Conservation (phyloP, 176 grass and related monocot species). For the Triticum dicoccoides region DNA sequence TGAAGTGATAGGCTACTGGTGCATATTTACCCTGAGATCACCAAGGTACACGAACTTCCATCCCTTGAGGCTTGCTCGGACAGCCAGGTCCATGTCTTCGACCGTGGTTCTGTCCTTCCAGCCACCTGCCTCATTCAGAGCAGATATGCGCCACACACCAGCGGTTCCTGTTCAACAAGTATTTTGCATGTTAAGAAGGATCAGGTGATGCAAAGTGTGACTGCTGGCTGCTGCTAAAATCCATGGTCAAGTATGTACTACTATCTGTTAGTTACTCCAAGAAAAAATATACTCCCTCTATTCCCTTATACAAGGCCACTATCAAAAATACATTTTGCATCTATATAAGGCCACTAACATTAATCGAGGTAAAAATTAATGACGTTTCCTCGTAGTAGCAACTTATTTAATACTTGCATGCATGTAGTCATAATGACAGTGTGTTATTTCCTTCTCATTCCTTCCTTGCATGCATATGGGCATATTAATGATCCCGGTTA, state of each 20-base stretch:
- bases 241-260: neutral
- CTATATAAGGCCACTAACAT: no score
- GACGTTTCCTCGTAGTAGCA: no score
- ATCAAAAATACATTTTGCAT: no score
- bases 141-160: slow-evolving; percentile 67
- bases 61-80: slow-evolving; percentile 67
- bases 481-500: no score
- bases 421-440: no score
- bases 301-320: no score
- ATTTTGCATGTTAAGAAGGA: slow-evolving; percentile 16
- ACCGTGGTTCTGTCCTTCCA: slow-evolving; percentile 82
- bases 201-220: neutral
- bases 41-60: slow-evolving; percentile 78
- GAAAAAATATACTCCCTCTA: neutral
- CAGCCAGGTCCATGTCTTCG: slow-evolving; percentile 86
- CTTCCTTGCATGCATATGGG: no score
- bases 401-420: no score
- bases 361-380: no score
- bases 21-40: slow-evolving; percentile 54
- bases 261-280: neutral
- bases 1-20: neutral
- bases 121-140: slow-evolving; percentile 65
- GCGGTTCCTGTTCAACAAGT: slow-evolving; percentile 48
- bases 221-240: neutral
- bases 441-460: no score